Evolutionary conservation across 495 filamentous ascomycete species (phyloP).

Genomic region (Pyronema domesticum): DNA sequence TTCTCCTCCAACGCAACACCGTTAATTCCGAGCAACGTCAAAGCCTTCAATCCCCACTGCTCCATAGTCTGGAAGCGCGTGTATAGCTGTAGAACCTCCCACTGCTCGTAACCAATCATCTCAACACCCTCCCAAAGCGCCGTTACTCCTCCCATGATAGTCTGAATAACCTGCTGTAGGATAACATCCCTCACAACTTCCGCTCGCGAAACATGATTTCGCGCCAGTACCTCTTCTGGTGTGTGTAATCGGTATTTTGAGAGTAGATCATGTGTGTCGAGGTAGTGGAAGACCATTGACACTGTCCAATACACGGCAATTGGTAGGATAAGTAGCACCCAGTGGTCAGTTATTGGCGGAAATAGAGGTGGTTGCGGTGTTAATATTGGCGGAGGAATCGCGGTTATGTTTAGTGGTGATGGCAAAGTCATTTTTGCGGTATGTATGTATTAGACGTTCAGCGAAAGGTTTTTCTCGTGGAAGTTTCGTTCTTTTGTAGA

Average conservation of each 20-base stretch:
- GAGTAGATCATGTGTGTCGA: constrained; percentile 68
- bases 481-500: not conserved
- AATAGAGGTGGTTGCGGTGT: constrained; percentile 50
- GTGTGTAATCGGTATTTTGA: constrained; percentile 82
- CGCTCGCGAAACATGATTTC: constrained; percentile 68
- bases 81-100: constrained; percentile 39
- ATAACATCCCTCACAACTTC: constrained; percentile 77
- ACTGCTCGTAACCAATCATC: constrained; percentile 54
- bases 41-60: constrained; percentile 15
- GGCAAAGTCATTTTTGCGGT: too few relatives aligned
- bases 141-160: constrained; percentile 42
- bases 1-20: constrained; percentile 26
- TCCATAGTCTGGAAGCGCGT: constrained; percentile 15
- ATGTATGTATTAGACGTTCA: too few relatives aligned
- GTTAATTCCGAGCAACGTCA: constrained; percentile 39
- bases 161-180: constrained; percentile 77
- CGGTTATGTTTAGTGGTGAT: constrained; percentile 15
- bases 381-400: constrained; percentile 50
- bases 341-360: constrained; percentile 61
- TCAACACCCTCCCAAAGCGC: constrained; percentile 46
- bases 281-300: constrained; percentile 69
- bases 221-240: constrained; percentile 64
- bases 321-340: constrained; percentile 54
- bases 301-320: constrained; percentile 74
- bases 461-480: too few relatives aligned